Percentiles rank a stretch among this genome's conserved stretches.
Conservation (phyloP, 768 basidiomycete species). For the Suillus placidus region DNA sequence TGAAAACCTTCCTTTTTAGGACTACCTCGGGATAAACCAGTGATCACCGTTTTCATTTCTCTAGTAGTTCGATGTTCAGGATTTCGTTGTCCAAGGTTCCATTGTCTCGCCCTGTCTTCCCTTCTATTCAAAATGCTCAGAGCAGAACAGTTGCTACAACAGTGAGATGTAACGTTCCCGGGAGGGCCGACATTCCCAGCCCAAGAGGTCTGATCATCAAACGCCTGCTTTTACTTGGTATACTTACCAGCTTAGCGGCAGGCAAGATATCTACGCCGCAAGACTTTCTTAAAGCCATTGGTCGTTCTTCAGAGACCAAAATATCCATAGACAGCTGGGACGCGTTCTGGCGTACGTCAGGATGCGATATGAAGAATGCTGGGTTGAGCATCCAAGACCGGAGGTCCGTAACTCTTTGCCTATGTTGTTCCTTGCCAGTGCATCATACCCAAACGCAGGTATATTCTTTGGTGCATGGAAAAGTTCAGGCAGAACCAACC, state of each 20-base stretch:
- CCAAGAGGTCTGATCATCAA: conserved; percentile 24
- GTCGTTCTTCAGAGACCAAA: conserved; percentile 68
- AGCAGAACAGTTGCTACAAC: conserved; percentile 28
- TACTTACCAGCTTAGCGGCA: conserved; percentile 27
- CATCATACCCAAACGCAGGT: conserved; percentile 45
- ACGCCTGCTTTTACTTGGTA: background rate
- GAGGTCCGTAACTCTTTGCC: conserved; percentile 48
- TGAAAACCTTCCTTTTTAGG: conserved; percentile 2
- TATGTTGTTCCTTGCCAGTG: conserved; percentile 12
- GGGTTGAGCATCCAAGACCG: conserved; percentile 71
- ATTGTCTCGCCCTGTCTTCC: conserved; percentile 23
- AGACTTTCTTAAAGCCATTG: conserved; percentile 75
- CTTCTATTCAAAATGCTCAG: conserved; percentile 40
- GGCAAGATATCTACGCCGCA: conserved; percentile 56
- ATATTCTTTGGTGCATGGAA: conserved; percentile 84
- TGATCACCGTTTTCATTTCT: background rate
- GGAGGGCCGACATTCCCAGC: conserved; percentile 22
- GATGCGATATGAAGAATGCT: conserved; percentile 60
- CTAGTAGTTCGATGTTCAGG: background rate
- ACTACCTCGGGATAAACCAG: background rate
- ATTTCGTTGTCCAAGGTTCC: background rate
- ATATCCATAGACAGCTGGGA: conserved; percentile 69
- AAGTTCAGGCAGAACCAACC: conserved; percentile 66
- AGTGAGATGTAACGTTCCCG: conserved; percentile 6
- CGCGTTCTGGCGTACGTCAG: conserved; percentile 65